Percentiles rank a stretch among this genome's conserved stretches.
These are phyloP conservation scores for Maudiozyma barnettii DNA, from an alignment of 805 yeast species.

Conservation along the genomic window DNA sequence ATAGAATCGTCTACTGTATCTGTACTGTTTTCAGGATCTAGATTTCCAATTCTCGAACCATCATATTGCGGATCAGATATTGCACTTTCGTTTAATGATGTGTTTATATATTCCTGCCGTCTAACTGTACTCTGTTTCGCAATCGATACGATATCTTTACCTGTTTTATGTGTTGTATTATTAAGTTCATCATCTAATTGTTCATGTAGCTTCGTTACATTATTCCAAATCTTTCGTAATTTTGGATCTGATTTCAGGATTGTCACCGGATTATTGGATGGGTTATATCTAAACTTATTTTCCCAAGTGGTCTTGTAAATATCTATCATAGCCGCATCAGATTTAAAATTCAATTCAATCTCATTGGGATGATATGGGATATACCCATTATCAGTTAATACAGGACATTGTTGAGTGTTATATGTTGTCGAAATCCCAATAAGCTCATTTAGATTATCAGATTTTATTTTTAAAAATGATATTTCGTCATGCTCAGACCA, in stretches of 20 bases:
- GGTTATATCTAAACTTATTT: background rate
- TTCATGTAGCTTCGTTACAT: background rate
- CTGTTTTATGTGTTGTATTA: background rate
- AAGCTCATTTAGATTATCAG: background rate
- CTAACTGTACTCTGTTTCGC: no score
- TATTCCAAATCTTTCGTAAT: background rate
- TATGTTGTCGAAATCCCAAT: background rate
- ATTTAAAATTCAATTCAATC: background rate
- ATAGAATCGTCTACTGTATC: no score
- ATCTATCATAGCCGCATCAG: background rate
- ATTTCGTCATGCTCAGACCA: slow-evolving; percentile 1
- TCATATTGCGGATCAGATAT: no score
- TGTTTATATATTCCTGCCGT: no score
- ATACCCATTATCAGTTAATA: background rate
- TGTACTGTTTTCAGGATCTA: no score
- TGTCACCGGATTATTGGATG: background rate
- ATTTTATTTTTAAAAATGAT: background rate
- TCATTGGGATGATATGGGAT: background rate
- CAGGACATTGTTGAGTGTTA: background rate
- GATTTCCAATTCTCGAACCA: no score
- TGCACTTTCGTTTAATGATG: no score
- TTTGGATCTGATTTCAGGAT: background rate
- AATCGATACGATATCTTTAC: no score
- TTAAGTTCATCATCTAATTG: background rate
- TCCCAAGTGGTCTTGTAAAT: background rate